phyloP scores from a whole-genome alignment of 192 early-diverging fungal genomes.

The Linnemannia schmuckeri region DNA sequence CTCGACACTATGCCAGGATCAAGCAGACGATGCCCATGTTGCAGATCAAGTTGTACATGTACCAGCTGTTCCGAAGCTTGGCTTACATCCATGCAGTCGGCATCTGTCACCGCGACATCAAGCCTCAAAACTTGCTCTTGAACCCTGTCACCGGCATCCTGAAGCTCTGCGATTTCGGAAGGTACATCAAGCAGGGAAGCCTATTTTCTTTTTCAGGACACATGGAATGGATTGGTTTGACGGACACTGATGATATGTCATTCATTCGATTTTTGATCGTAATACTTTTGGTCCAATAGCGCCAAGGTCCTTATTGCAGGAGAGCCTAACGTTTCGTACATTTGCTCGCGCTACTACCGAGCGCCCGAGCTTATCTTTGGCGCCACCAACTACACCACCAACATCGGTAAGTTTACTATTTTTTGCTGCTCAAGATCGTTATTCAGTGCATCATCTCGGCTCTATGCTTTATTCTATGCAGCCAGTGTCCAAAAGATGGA shows the following conservation, averaged over 20 bases:
- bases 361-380: slow-evolving; percentile 98
- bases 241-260: not conserved
- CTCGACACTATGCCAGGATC: slow-evolving; percentile 89
- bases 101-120: slow-evolving; percentile 99
- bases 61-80: slow-evolving; percentile 96
- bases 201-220: too few relatives aligned
- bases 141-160: slow-evolving; percentile 90
- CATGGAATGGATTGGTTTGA: not conserved
- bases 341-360: slow-evolving; percentile 97
- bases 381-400: slow-evolving; percentile 91
- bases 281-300: slow-evolving; percentile 50
- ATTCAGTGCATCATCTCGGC: not conserved
- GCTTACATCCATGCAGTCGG: slow-evolving; percentile 97
- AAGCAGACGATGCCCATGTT: slow-evolving; percentile 96
- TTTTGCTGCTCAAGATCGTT: not conserved
- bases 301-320: slow-evolving; percentile 95
- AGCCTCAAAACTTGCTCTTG: slow-evolving; percentile 97
- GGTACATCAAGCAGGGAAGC: slow-evolving; percentile 35
- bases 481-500: not conserved
- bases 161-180: slow-evolving; percentile 98
- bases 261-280: not conserved
- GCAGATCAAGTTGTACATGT: slow-evolving; percentile 98
- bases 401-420: slow-evolving; percentile 63
- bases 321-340: slow-evolving; percentile 98
- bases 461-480: not conserved